Percentiles rank a stretch among this genome's conserved stretches.
These are phyloP conservation scores for Emydomyces testavorans DNA, from an alignment of 2,329 filamentous ascomycete genomes.

Conservation along the genomic window DNA sequence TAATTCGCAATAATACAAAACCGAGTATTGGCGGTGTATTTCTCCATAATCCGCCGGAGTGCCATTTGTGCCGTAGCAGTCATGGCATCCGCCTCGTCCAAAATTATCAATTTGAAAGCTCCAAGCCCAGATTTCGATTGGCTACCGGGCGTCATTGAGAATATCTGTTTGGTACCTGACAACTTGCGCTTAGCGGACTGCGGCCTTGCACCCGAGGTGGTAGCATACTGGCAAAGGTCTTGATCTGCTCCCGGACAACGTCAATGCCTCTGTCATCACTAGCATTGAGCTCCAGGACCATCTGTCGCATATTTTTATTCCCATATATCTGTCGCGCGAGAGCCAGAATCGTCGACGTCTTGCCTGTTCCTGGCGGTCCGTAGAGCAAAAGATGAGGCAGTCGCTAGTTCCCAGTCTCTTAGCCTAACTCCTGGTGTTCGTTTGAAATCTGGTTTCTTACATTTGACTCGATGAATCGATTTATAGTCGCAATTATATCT, in stretches of 20 bases:
- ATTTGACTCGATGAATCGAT: constrained; percentile 92
- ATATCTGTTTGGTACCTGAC: constrained; percentile 78
- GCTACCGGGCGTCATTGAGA: constrained; percentile 48
- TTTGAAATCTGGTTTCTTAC: constrained; percentile 29
- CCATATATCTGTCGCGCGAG: constrained; percentile 91
- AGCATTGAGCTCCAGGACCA: constrained; percentile 96
- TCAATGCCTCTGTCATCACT: constrained; percentile 97
- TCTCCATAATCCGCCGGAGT: constrained; percentile 92
- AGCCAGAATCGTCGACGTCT: constrained; percentile 91
- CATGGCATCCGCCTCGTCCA: constrained; percentile 99
- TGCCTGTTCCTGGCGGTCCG: constrained; percentile 89
- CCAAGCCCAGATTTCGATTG: constrained; percentile 47
- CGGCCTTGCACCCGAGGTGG: neutral
- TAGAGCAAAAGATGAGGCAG: constrained; percentile 94
- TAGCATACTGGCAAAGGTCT: constrained; percentile 73
- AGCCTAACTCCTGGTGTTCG: too few species aligned
- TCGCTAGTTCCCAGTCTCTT: constrained; percentile 38
- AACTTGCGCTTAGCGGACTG: constrained; percentile 4
- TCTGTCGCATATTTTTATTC: constrained; percentile 82
- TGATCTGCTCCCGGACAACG: constrained; percentile 96
- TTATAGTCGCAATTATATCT: constrained; percentile 94
- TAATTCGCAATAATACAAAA: constrained; percentile 99
- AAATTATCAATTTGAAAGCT: constrained; percentile 86
- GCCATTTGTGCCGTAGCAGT: constrained; percentile 99
- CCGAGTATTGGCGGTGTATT: constrained; percentile 93